Conservation (phyloP, 257 asterid species). For the Nicotiana benthamiana region DNA sequence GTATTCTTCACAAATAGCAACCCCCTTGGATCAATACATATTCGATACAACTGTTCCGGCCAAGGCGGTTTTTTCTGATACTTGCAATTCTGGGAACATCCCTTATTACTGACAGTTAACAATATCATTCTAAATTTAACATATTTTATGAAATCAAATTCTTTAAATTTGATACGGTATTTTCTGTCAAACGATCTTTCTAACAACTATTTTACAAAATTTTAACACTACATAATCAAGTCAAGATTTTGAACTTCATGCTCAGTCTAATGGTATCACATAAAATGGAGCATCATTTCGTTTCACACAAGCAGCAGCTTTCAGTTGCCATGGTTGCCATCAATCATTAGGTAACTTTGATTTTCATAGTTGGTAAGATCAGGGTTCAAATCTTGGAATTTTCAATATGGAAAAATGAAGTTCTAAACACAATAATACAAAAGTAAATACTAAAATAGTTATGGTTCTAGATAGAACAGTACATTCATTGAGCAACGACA, state of each 20-base stretch:
- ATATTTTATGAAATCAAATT: background rate
- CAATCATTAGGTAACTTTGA: background rate
- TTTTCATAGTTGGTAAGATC: background rate
- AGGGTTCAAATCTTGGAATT: background rate
- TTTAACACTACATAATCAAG: background rate
- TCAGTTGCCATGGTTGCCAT: background rate
- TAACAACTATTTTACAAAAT: background rate
- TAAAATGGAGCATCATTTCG: background rate
- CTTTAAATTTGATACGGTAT: background rate
- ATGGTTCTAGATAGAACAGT: background rate
- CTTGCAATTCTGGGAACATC: background rate
- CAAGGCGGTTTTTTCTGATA: background rate
- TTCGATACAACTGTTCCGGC: background rate
- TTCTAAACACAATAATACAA: background rate
- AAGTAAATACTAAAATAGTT: background rate
- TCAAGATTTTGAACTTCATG: background rate
- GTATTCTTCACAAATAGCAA: background rate
- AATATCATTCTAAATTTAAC: background rate
- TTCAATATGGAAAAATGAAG: background rate
- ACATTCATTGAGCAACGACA: background rate
- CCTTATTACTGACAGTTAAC: background rate
- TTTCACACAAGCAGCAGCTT: background rate
- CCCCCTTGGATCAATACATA: background rate
- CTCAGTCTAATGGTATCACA: background rate
- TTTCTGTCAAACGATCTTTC: background rate